phyloP scores from a whole-genome alignment of 2,329 filamentous ascomycete species.

The Diatrype stigma region DNA sequence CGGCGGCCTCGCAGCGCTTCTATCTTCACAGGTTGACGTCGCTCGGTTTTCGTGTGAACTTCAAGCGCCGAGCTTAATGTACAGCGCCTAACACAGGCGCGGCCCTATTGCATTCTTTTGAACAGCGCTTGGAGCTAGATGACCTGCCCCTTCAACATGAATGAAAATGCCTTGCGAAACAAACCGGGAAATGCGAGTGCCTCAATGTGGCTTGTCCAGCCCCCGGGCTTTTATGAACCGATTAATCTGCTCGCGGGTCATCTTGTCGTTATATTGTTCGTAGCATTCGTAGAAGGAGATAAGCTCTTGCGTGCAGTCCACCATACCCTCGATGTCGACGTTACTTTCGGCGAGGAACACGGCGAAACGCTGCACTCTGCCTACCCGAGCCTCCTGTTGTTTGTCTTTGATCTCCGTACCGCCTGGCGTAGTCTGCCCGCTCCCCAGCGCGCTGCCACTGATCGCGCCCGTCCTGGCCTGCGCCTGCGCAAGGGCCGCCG shows the following conservation, averaged over 20 bases:
- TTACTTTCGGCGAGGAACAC: constrained; percentile 83
- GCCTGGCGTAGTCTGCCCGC: constrained; percentile 21
- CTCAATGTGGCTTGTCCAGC: constrained; percentile 41
- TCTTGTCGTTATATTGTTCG: constrained; percentile 58
- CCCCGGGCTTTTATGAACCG: constrained; percentile 56
- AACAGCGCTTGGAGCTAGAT: background rate
- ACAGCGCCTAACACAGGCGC: background rate
- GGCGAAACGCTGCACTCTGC: constrained; percentile 62
- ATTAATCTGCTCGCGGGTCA: constrained; percentile 54
- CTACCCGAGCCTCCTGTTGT: constrained; percentile 52
- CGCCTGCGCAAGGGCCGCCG: constrained; percentile 45
- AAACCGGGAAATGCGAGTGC: background rate
- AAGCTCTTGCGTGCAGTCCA: constrained; percentile 87
- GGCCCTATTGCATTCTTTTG: background rate
- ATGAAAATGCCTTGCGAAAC: background rate
- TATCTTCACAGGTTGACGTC: background rate
- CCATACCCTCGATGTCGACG: constrained; percentile 77
- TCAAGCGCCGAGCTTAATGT: background rate
- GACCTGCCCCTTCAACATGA: background rate
- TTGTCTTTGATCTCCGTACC: constrained; percentile 37
- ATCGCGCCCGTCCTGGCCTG: constrained; percentile 26
- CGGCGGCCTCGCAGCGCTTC: background rate
- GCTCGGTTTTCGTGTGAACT: background rate
- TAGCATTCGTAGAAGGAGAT: constrained; percentile 79
- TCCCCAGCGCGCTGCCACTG: constrained; percentile 8